Conservation (phyloP, 2,329 filamentous ascomycete species). For the Exophiala aquamarina region DNA sequence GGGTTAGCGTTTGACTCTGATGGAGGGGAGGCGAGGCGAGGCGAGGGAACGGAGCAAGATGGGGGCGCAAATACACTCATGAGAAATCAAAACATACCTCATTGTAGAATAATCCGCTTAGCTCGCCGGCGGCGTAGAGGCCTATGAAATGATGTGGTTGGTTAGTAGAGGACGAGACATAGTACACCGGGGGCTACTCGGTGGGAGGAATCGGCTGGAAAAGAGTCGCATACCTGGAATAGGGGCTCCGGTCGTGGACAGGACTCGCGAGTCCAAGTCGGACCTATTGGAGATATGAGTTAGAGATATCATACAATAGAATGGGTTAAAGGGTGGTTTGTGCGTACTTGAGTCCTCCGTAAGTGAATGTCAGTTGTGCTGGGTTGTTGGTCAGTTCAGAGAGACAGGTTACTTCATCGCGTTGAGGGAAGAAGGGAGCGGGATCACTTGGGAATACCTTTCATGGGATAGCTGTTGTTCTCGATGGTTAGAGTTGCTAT, state of each 20-base stretch:
- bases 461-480: slow-evolving; percentile 28
- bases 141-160: slow-evolving; percentile 23
- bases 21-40: no score
- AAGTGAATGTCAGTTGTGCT: slow-evolving; percentile 34
- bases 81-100: slow-evolving; percentile 19
- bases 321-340: no score
- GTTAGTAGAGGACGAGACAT: no score
- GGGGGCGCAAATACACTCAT: no score
- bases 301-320: neutral
- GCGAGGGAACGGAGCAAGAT: no score
- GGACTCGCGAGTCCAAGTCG: slow-evolving; percentile 38
- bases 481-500: neutral
- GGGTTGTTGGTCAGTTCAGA: slow-evolving; percentile 1
- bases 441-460: slow-evolving; percentile 2
- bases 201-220: no score
- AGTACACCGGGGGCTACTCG: no score
- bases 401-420: no score
- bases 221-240: slow-evolving; percentile 37
- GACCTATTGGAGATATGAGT: slow-evolving; percentile 21
- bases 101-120: slow-evolving; percentile 24
- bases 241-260: slow-evolving; percentile 41
- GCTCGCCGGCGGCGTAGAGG: slow-evolving; percentile 22
- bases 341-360: slow-evolving; percentile 32
- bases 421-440: no score
- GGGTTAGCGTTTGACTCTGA: no score